phyloP scores from a whole-genome alignment of 2,329 filamentous ascomycete genomes.

The Fusarium palustre region DNA sequence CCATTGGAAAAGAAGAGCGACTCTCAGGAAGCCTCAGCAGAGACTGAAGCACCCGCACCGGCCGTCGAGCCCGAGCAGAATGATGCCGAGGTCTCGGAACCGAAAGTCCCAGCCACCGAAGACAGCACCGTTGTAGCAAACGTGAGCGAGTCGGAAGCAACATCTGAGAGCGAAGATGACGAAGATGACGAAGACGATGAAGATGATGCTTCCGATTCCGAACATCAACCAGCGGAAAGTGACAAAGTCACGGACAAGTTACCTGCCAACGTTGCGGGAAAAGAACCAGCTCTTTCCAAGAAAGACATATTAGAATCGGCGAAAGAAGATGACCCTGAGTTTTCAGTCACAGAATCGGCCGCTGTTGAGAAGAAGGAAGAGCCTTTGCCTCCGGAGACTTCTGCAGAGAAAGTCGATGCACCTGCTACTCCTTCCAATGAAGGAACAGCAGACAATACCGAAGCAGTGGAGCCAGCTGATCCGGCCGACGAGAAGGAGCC shows the following conservation, averaged over 20 bases:
- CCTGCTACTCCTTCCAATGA: slow-evolving; percentile 8
- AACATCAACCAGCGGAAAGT: slow-evolving; percentile 2
- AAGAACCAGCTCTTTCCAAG: slow-evolving; percentile 7
- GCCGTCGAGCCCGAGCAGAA: slow-evolving; percentile 12
- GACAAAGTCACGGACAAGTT: slow-evolving; percentile 5
- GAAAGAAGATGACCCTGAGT: slow-evolving; percentile 6
- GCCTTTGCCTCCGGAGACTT: slow-evolving; percentile 5
- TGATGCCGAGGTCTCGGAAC: neutral
- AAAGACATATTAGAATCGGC: neutral
- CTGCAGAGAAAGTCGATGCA: slow-evolving; percentile 3
- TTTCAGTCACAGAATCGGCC: neutral
- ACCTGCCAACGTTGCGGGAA: neutral
- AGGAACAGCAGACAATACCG: neutral
- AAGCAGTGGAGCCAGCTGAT: neutral
- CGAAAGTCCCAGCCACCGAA: slow-evolving; percentile 10
- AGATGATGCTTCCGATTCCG: slow-evolving; percentile 7
- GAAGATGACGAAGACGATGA: neutral
- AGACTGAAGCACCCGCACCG: neutral
- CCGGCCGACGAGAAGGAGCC: slow-evolving; percentile 4
- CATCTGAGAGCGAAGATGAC: neutral
- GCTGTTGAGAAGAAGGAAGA: slow-evolving; percentile 20
- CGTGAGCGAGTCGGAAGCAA: neutral
- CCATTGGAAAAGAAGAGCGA: slow-evolving; percentile 8
- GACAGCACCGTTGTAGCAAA: neutral
- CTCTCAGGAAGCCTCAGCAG: slow-evolving; percentile 10